phyloP scores from a whole-genome alignment of 306 rosid genomes.

The Luffa acutangula region DNA sequence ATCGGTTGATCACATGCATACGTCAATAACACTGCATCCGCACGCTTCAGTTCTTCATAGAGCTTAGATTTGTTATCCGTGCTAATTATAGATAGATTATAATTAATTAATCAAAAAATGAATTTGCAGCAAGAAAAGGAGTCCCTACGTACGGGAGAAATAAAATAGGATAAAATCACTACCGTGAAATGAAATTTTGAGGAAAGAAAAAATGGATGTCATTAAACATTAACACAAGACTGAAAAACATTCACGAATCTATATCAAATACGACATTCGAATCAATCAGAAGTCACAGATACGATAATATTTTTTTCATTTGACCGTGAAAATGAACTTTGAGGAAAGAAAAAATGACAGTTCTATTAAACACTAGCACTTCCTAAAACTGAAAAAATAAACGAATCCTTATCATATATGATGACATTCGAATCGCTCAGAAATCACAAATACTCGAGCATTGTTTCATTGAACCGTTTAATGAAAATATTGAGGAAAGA shows the following conservation, averaged over 20 bases:
- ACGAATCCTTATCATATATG: not conserved
- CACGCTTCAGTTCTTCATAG: conserved; percentile 63
- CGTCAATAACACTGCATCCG: conserved; percentile 70
- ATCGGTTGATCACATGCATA: conserved; percentile 66
- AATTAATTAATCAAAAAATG: not conserved
- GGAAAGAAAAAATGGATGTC: not conserved
- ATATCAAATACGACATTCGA: not conserved
- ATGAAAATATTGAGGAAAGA: not conserved
- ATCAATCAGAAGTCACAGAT: not conserved
- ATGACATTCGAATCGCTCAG: not conserved
- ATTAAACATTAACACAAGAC: not conserved
- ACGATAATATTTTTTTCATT: not conserved
- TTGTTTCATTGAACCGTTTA: not conserved
- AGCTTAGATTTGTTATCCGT: conserved; percentile 53
- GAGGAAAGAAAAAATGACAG: not conserved
- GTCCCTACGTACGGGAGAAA: not conserved
- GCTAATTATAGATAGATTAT: conserved; percentile 25
- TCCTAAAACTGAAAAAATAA: not conserved
- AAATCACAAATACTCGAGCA: not conserved
- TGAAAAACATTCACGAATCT: not conserved
- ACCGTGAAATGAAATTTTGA: not conserved
- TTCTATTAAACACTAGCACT: not conserved
- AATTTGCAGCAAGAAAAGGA: not conserved
- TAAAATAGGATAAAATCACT: not conserved
- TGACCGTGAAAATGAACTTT: not conserved